Percentiles rank a stretch among this genome's conserved stretches.
Conservation (phyloP, 192 early-diverging fungal species). For the Entophlyctis luteolus region DNA sequence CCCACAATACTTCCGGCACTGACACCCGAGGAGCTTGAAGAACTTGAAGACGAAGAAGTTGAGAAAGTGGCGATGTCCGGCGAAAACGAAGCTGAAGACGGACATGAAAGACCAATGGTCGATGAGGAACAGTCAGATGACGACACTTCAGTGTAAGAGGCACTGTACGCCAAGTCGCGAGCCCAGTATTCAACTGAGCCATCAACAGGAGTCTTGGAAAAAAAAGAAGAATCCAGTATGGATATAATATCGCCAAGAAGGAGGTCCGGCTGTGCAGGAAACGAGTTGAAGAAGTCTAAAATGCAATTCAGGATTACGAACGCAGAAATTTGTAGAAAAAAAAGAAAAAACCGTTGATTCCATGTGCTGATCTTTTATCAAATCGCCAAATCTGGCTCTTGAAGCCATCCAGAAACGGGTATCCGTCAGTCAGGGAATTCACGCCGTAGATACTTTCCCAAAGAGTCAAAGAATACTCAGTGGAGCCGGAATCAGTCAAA, state of each 20-base stretch:
- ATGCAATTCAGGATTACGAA: not conserved
- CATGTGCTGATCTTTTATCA: not conserved
- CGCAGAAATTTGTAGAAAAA: too few species aligned
- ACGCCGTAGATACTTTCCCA: not conserved
- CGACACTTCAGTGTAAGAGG: not conserved
- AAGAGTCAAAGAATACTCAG: not conserved
- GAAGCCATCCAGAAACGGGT: conserved; percentile 5
- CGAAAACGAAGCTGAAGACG: not conserved
- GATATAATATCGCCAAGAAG: not conserved
- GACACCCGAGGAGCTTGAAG: not conserved
- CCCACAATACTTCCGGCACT: not conserved
- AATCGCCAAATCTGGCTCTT: conserved; percentile 5
- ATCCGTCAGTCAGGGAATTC: not conserved
- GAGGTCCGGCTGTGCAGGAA: conserved; percentile 4
- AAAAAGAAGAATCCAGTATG: not conserved
- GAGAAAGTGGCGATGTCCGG: conserved; percentile 3
- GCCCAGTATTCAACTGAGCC: too few species aligned
- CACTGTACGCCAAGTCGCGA: conserved; percentile 3
- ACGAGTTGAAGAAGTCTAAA: not conserved
- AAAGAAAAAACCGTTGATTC: not conserved
- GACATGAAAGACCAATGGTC: not conserved
- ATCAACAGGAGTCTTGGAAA: not conserved
- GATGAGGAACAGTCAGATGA: not conserved
- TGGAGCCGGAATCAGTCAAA: not conserved
- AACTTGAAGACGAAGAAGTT: not conserved